These are phyloP conservation scores for Yamadazyma dendronema DNA, from an alignment of 1,139 yeast species.

Conservation along the genomic window DNA sequence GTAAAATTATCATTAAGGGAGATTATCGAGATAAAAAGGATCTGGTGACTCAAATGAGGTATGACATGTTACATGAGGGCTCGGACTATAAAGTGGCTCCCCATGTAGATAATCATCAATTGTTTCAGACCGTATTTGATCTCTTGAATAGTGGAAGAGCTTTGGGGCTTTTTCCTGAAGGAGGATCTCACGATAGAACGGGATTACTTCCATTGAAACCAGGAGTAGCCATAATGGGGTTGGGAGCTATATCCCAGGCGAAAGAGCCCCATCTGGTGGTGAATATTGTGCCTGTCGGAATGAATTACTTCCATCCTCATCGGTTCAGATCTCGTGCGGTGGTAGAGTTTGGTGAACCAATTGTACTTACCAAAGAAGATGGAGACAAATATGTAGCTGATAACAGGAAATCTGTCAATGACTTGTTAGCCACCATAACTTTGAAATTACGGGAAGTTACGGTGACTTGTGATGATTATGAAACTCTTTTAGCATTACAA, in stretches of 20 bases:
- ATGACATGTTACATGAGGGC: conserved; percentile 43
- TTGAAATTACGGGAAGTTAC: conserved; percentile 85
- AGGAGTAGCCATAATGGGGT: conserved; percentile 97
- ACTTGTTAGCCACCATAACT: conserved; percentile 67
- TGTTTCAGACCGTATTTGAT: conserved; percentile 63
- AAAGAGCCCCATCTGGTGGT: conserved; percentile 75
- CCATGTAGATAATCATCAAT: conserved; percentile 58
- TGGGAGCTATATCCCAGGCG: conserved; percentile 68
- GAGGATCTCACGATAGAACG: conserved; percentile 92
- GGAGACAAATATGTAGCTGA: conserved; percentile 60
- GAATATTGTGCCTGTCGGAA: conserved; percentile 90
- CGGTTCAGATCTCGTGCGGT: conserved; percentile 94
- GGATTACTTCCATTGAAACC: conserved; percentile 90
- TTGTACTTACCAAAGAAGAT: conserved; percentile 62
- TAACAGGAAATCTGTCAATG: conserved; percentile 69
- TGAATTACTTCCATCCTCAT: conserved; percentile 96
- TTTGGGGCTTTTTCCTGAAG: conserved; percentile 70
- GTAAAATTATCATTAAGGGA: conserved; percentile 42
- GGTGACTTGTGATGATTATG: conserved; percentile 89
- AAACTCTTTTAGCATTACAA: conserved; percentile 87
- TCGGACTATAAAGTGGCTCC: conserved; percentile 57
- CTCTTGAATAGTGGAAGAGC: conserved; percentile 57
- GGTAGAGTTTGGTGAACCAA: conserved; percentile 89
- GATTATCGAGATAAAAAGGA: conserved; percentile 17
- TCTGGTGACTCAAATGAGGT: conserved; percentile 27